Percentiles rank a stretch among this genome's conserved stretches.
phyloP scores from a whole-genome alignment of 1,139 yeast species.

The Meyerozyma guilliermondii region DNA sequence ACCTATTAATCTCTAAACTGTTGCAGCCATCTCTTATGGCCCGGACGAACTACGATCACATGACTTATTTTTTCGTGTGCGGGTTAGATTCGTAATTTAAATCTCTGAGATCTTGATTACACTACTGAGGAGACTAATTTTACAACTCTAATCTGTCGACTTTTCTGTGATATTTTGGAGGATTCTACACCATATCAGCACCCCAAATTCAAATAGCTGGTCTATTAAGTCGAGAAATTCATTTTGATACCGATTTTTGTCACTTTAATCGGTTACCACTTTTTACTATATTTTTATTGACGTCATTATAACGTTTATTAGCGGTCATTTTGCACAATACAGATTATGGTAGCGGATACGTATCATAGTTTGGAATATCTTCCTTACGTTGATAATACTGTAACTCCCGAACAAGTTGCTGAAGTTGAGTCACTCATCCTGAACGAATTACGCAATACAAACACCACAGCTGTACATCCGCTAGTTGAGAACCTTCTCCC shows the following conservation, averaged over 20 bases:
- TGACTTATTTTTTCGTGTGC: too few relatives aligned
- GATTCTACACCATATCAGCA: not conserved
- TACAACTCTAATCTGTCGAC: too few relatives aligned
- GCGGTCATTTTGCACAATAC: not conserved
- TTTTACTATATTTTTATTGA: too few relatives aligned
- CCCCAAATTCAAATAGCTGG: not conserved
- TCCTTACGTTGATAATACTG: not conserved
- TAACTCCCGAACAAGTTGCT: not conserved
- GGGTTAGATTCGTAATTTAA: too few relatives aligned
- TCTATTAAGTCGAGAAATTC: not conserved
- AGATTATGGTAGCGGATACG: not conserved
- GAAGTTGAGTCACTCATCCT: not conserved
- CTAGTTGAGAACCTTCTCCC: constrained; percentile 7
- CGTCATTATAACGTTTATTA: not conserved
- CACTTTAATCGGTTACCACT: not conserved
- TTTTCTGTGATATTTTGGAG: not conserved
- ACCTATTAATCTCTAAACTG: too few relatives aligned
- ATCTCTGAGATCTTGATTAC: not conserved
- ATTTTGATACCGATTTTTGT: not conserved
- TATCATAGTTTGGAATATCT: not conserved
- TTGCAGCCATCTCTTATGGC: too few relatives aligned
- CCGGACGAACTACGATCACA: too few relatives aligned
- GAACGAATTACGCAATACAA: not conserved
- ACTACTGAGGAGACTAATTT: too few relatives aligned
- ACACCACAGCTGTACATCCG: constrained; percentile 6